These are phyloP conservation scores for Clavispora carvajalis DNA, from an alignment of 805 yeast genomes.

Conservation along the genomic window DNA sequence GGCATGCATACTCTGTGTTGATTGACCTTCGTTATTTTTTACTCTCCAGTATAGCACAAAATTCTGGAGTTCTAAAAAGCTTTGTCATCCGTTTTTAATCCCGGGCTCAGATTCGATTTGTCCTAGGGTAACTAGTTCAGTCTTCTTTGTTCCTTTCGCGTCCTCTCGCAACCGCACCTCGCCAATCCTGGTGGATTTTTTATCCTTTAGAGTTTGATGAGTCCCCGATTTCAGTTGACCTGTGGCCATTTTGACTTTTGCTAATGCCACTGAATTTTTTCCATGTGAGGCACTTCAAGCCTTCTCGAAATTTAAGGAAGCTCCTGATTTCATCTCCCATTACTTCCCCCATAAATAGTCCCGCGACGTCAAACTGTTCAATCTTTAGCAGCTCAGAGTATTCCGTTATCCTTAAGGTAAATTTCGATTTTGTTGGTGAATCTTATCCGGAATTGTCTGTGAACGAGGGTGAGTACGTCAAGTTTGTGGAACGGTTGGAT, in stretches of 20 bases:
- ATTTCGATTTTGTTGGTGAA: conserved; percentile 29
- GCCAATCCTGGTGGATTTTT: too few relatives aligned
- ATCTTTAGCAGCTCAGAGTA: conserved; percentile 5
- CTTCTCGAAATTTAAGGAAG: conserved; percentile 16
- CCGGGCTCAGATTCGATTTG: too few relatives aligned
- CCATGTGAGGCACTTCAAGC: conserved; percentile 1
- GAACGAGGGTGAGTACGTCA: conserved; percentile 23
- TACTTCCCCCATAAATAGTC: conserved; percentile 7
- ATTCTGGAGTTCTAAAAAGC: too few relatives aligned
- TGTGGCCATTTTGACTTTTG: not conserved
- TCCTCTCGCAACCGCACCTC: too few relatives aligned
- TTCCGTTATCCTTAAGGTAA: conserved; percentile 24
- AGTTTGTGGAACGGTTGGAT: conserved; percentile 30
- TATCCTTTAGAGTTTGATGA: too few relatives aligned
- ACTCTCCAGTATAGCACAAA: too few relatives aligned
- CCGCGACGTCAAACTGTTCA: conserved; percentile 6
- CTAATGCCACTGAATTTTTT: conserved; percentile 4
- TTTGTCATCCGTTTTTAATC: too few relatives aligned
- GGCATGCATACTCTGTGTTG: too few relatives aligned
- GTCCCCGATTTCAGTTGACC: too few relatives aligned
- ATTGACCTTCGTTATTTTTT: too few relatives aligned
- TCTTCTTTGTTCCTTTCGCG: too few relatives aligned
- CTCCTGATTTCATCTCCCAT: conserved; percentile 24
- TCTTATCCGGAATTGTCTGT: conserved; percentile 23
- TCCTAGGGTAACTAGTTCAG: too few relatives aligned